Base-by-base conservation (phyloP, 2,329 filamentous ascomycete species). In the Plectosphaerella plurivora region DNA sequence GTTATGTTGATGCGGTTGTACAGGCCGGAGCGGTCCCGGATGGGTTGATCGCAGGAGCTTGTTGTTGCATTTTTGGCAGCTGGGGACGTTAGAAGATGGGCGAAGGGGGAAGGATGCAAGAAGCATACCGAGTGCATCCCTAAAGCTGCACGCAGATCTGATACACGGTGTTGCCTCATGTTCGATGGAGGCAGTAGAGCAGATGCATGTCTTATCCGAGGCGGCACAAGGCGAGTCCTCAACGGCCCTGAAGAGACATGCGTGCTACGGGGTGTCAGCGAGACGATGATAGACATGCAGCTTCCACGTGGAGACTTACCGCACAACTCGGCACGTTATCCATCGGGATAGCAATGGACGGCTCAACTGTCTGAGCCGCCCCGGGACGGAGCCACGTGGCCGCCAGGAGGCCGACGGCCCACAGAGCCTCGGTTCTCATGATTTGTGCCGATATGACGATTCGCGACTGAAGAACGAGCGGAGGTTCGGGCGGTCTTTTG, bases 1-100 rank as follows among this genome's bases (percentile, higher is more conserved):
- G 53, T 53, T 36, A 59, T 60, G 1, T 55, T 53, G 15, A 54
- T 47, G 42, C 49, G 46, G 22, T 53, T 49, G 42, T 62, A 63
- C 14, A 47, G 16, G 10, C n/a, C 14, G 2, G 55, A 53, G 10
- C 58, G 54, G 46, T 61, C 49, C 10, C 51, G 49, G 4, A 51
- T 24, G 16, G 49, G 57, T 5, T 49, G 55, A 4, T 52, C 42
- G 52, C 56, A 64, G 18, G 51, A 55, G 9, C 52, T 59, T 35
- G 57, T 51, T 2, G 53, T 60, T 11, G 58, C 45, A 22, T 57
- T 54, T 9, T 55, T 52, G 5, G 50, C 55, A 4, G 51, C 51
- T 52, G n/a, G n/a, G 16, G 25, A 4, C 6, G 25, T 45, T 35
- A 52, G 53, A 14, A 18, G 16, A 9, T 47, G 10, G 15, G n/a